Evolutionary conservation across 768 basidiomycete genomes (phyloP).

Genomic region (Saitozyma sp.): DNA sequence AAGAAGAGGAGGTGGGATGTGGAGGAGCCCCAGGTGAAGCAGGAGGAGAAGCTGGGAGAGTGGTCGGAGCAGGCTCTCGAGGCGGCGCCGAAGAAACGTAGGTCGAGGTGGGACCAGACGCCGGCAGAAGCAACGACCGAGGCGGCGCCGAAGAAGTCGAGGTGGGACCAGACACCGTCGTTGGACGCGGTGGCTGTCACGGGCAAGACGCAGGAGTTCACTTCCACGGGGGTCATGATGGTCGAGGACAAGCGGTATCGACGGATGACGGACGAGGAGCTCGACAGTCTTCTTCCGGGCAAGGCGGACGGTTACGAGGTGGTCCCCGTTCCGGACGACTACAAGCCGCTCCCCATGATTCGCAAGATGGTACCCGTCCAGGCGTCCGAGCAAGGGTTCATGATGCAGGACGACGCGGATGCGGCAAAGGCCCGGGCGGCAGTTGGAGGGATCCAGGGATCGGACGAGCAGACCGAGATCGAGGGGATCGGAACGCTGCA

Average conservation of each 20-base stretch:
- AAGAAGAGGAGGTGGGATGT: constrained; percentile 35
- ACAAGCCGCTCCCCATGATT: constrained; percentile 69
- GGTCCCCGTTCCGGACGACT: constrained; percentile 90
- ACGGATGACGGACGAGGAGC: constrained; percentile 93
- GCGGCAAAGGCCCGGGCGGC: constrained; percentile 85
- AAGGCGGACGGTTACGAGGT: constrained; percentile 74
- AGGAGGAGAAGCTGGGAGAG: constrained; percentile 63
- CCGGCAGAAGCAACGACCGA: constrained; percentile 61
- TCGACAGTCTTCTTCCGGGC: constrained; percentile 82
- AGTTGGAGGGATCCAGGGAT: constrained; percentile 76
- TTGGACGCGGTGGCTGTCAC: constrained; percentile 56
- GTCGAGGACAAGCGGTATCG: constrained; percentile 89
- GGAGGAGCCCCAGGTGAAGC: constrained; percentile 27
- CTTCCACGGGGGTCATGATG: constrained; percentile 45
- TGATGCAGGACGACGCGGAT: constrained; percentile 85
- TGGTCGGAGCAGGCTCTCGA: constrained; percentile 75
- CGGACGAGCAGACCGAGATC: constrained; percentile 92
- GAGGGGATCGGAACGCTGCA: constrained; percentile 95
- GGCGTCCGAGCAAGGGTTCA: constrained; percentile 77
- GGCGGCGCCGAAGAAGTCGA: constrained; percentile 76
- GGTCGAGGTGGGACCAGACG: constrained; percentile 94
- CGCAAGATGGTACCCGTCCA: constrained; percentile 61
- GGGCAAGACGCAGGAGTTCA: constrained; percentile 16
- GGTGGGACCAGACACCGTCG: constrained; percentile 95
- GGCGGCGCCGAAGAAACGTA: constrained; percentile 81